These are phyloP conservation scores for Oryza brachyantha DNA, from an alignment of 176 grass and related monocot species.

Conservation along the genomic window DNA sequence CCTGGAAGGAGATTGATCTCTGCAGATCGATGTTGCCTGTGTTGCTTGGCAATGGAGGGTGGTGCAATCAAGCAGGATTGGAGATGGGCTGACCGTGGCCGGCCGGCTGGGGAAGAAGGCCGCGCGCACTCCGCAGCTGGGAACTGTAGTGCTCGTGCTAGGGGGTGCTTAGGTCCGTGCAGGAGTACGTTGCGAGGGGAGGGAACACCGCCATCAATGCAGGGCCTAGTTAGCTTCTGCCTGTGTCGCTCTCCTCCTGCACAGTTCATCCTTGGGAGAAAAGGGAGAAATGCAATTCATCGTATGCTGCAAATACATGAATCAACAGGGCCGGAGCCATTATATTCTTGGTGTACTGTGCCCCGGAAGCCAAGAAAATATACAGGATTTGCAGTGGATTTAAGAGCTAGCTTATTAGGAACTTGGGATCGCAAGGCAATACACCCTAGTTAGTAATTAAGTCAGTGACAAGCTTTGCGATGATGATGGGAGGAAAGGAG, in stretches of 20 bases:
- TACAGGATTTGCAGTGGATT: not conserved
- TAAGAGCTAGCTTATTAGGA: not conserved
- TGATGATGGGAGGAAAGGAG: not conserved
- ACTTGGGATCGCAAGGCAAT: not conserved
- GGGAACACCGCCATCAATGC: conserved; percentile 38
- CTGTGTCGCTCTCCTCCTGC: conserved; percentile 31
- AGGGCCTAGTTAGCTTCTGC: conserved; percentile 1
- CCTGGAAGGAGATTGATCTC: no score
- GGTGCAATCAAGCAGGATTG: not conserved
- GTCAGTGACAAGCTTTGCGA: not conserved
- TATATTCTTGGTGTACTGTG: not conserved
- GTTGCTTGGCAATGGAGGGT: not conserved
- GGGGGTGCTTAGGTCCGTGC: not conserved
- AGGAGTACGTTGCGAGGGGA: conserved; percentile 32
- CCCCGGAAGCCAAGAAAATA: not conserved
- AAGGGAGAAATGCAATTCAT: not conserved
- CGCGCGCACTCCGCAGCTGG: not conserved
- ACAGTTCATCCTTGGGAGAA: conserved; percentile 1
- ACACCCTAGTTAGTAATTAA: not conserved
- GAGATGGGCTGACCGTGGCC: not conserved
- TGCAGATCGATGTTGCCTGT: no score
- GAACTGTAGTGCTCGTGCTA: conserved; percentile 21
- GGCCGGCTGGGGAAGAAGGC: not conserved
- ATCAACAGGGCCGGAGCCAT: not conserved
- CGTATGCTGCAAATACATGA: not conserved